Conservation (phyloP, 2,329 filamentous ascomycete species). For the Xylariales sp. region DNA sequence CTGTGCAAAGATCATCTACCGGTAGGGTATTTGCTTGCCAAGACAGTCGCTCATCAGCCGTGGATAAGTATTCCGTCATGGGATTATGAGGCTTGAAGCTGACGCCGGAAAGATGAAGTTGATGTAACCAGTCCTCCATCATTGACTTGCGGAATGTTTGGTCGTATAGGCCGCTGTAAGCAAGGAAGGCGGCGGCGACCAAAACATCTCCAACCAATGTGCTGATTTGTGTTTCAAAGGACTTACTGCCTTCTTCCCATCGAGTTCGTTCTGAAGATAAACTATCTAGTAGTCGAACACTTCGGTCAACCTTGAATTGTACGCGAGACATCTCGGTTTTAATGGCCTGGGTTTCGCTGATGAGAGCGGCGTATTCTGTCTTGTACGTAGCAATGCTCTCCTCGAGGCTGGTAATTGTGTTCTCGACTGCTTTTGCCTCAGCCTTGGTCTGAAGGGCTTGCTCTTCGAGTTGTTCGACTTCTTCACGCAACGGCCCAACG, state of each 20-base stretch:
- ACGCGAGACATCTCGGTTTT: constrained; percentile 96
- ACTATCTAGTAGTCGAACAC: constrained; percentile 92
- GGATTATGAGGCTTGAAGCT: constrained; percentile 94
- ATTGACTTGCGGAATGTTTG: constrained; percentile 98
- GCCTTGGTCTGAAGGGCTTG: constrained; percentile 92
- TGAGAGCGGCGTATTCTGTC: constrained; percentile 92
- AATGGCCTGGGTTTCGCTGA: constrained; percentile 97
- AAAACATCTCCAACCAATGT: constrained; percentile 96
- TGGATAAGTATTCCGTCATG: constrained; percentile 95
- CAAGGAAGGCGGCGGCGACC: constrained; percentile 95
- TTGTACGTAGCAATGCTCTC: constrained; percentile 95
- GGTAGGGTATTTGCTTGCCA: constrained; percentile 96
- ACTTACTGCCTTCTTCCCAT: constrained; percentile 98
- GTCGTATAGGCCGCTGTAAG: constrained; percentile 96
- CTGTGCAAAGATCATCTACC: constrained; percentile 96
- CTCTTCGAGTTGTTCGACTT: constrained; percentile 88
- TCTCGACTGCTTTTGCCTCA: constrained; percentile 89
- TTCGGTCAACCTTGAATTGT: constrained; percentile 97
- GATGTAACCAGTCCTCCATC: constrained; percentile 97
- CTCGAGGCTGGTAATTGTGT: constrained; percentile 85
- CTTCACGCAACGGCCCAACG: constrained; percentile 90
- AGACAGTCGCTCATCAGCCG: constrained; percentile 90
- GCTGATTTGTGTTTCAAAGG: constrained; percentile 97
- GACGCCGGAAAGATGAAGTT: constrained; percentile 92
- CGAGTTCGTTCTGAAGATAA: constrained; percentile 91